Percentiles rank a stretch among this genome's conserved stretches.
Evolutionary conservation across 1,139 yeast genomes (phyloP).

Genomic region (Hansenula lynferdii): DNA sequence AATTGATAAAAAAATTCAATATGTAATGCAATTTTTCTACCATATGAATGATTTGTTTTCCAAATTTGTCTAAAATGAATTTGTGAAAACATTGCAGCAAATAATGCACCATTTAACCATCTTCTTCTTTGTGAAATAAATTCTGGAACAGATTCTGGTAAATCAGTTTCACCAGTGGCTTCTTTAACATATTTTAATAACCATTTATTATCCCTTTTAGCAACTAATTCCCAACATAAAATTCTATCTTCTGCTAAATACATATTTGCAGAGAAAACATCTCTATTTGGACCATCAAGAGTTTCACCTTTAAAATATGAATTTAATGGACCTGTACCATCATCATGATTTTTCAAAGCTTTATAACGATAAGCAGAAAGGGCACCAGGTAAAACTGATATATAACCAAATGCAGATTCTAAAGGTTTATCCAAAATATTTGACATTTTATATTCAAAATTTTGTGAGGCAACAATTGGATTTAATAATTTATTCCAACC

Average conservation of each 20-base stretch:
- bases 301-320: conserved; percentile 91
- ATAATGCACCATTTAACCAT: conserved; percentile 97
- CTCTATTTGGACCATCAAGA: conserved; percentile 50
- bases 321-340: conserved; percentile 88
- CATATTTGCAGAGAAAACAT: conserved; percentile 95
- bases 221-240: conserved; percentile 94
- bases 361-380: conserved; percentile 89
- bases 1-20: conserved; percentile 83
- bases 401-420: conserved; percentile 90
- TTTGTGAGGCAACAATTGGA: conserved; percentile 94
- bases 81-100: conserved; percentile 90
- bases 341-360: conserved; percentile 78
- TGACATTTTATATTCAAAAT: conserved; percentile 95
- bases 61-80: conserved; percentile 76
- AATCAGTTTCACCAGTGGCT: conserved; percentile 97
- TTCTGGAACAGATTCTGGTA: conserved; percentile 87
- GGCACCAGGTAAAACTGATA: conserved; percentile 94
- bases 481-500: conserved; percentile 75
- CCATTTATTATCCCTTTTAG: conserved; percentile 86
- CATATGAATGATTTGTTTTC: conserved; percentile 76
- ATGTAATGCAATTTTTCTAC: conserved; percentile 75
- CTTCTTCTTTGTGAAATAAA: conserved; percentile 94
- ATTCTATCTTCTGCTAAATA: conserved; percentile 97
- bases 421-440: conserved; percentile 93
- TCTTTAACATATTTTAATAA: conserved; percentile 86